Percentiles rank a stretch among this genome's conserved stretches.
phyloP scores from a whole-genome alignment of 306 rosid species.

The Acacia confusa region DNA sequence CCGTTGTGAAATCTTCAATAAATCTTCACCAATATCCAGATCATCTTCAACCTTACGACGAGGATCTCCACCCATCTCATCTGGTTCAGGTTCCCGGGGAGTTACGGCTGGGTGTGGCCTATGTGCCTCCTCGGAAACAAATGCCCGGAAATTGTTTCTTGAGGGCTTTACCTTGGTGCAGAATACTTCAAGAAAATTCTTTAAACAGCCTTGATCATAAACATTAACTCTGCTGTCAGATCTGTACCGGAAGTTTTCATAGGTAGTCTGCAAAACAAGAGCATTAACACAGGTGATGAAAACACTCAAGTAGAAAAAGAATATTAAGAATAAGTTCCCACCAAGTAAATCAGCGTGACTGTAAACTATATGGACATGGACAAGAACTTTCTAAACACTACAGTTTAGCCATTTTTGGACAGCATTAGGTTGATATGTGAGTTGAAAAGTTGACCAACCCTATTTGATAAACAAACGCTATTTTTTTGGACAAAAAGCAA shows the following conservation, averaged over 20 bases:
- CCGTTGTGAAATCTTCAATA: conserved; percentile 90
- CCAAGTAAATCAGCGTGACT: conserved; percentile 4
- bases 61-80: conserved; percentile 62
- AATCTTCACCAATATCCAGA: conserved; percentile 85
- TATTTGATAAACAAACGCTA: neutral
- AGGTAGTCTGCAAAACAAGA: conserved; percentile 74
- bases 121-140: conserved; percentile 66
- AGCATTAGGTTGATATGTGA: neutral
- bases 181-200: conserved; percentile 82
- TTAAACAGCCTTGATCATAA: conserved; percentile 70
- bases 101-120: conserved; percentile 47
- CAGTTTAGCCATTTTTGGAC: neutral
- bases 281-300: conserved; percentile 11
- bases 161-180: conserved; percentile 78
- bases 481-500: no score
- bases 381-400: neutral
- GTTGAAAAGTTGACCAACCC: neutral
- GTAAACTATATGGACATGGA: neutral
- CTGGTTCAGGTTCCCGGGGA: conserved; percentile 44
- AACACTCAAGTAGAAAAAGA: conserved; percentile 17
- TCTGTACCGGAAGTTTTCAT: conserved; percentile 84
- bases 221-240: conserved; percentile 75
- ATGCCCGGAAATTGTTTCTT: conserved; percentile 75
- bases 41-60: conserved; percentile 91
- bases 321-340: conserved; percentile 7